These are phyloP conservation scores for Colletotrichum lentis DNA, from an alignment of 2,329 filamentous ascomycete species.

Conservation along the genomic window DNA sequence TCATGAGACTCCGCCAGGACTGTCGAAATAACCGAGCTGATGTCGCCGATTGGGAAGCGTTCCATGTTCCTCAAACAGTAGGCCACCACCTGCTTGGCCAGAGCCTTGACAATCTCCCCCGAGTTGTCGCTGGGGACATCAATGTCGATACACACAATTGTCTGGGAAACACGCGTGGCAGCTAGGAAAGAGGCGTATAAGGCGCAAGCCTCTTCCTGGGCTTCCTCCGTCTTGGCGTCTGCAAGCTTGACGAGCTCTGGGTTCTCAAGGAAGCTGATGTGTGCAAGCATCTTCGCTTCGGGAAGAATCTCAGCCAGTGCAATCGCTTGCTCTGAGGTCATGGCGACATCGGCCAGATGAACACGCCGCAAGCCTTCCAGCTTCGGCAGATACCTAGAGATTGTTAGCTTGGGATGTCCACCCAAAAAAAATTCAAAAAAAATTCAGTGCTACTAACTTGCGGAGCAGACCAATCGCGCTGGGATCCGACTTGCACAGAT, in stretches of 20 bases:
- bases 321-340: slow-evolving; percentile 89
- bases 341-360: slow-evolving; percentile 83
- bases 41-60: slow-evolving; percentile 72
- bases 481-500: slow-evolving; percentile 77
- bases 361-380: slow-evolving; percentile 81
- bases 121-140: slow-evolving; percentile 83
- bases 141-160: slow-evolving; percentile 88
- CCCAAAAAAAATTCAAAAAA: too few species aligned
- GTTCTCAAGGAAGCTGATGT: slow-evolving; percentile 89
- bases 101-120: slow-evolving; percentile 89
- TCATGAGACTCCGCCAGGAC: slow-evolving; percentile 51
- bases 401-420: slow-evolving; percentile 13
- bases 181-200: slow-evolving; percentile 91
- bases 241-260: slow-evolving; percentile 74
- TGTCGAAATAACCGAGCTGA: slow-evolving; percentile 53
- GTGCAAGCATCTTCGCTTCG: slow-evolving; percentile 81
- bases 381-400: slow-evolving; percentile 76
- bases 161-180: slow-evolving; percentile 82
- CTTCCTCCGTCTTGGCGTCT: slow-evolving; percentile 77
- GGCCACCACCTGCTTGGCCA: slow-evolving; percentile 93
- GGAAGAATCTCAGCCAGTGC: slow-evolving; percentile 89
- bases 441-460: slow-evolving; percentile 66
- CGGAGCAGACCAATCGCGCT: slow-evolving; percentile 78
- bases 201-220: slow-evolving; percentile 92
- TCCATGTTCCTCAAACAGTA: slow-evolving; percentile 95